Evolutionary conservation across 306 rosid genomes (phyloP), one percentile per base, ranked within the genome.

Genomic region (Abrus pulchellus): DNA sequence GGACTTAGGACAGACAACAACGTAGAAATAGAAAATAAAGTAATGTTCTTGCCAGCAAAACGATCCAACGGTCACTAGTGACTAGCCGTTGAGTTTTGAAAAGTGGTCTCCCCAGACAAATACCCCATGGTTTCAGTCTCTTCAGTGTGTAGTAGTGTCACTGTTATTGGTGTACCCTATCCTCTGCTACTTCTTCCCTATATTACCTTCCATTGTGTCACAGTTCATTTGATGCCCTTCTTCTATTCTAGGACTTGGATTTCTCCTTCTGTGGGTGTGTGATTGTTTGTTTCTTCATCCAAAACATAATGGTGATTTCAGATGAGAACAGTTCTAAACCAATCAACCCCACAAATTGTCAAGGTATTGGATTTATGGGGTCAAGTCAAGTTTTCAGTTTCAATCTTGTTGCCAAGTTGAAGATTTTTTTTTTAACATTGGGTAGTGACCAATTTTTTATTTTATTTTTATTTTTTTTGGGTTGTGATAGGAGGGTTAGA

Each of bases 1-100:
- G 56, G 86, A 84, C 84, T 30, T 59, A n/a, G 56, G 73, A 41
- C 43, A 68, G 3, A 49, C 73, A 41, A 34, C 20, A 71, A 54
- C 57, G 33, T 33, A 68, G 76, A 83, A 13, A 75, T 20, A 59
- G 29, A 7, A 66, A 82, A 72, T 72, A 30, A 49, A 43, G 40
- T 76, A 41, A 30, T 86, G 20, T 32, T 72, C 3, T 48, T 32
- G 63, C 68, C 53, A 65, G 74, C 69, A 20, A 43, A 67, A 48
- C n/a, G 78, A 94, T 91, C 96, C 83, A 95, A 93, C 98, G 99
- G 92, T 80, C 89, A 82, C 6, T 1, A 88, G 63, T 76, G 60
- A 90, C 93, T 95, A 93, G 99, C 99, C 99, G 99, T 93, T 95
- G 86, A 68, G 50, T 90, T 91, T 90, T 86, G 83, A 88, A 86